phyloP scores from a whole-genome alignment of 495 filamentous ascomycete species.

The Hypoxylon subgilvum region DNA sequence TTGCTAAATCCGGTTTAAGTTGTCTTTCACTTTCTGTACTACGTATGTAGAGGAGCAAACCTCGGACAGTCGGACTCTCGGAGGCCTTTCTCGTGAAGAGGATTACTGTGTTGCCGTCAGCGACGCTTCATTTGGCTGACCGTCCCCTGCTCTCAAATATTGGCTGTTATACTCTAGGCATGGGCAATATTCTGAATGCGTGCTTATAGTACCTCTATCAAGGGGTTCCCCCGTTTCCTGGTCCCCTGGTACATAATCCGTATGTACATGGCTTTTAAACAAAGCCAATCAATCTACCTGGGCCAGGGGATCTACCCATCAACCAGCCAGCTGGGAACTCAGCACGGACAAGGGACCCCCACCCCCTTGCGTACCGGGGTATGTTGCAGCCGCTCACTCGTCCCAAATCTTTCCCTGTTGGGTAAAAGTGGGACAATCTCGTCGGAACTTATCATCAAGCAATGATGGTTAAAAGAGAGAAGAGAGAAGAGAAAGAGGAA shows the following conservation, averaged over 20 bases:
- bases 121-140: constrained; percentile 3
- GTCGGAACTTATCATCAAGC: neutral
- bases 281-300: constrained; percentile 29
- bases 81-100: too few relatives aligned
- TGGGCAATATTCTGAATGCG: constrained; percentile 1
- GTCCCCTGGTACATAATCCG: constrained; percentile 8
- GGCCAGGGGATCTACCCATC: constrained; percentile 37
- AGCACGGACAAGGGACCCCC: constrained; percentile 16
- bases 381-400: constrained; percentile 23
- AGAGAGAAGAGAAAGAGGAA: too few relatives aligned
- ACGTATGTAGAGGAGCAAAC: too few relatives aligned
- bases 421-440: constrained; percentile 18
- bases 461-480: too few relatives aligned
- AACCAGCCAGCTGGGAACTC: constrained; percentile 44
- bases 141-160: constrained; percentile 11
- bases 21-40: too few relatives aligned
- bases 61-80: too few relatives aligned
- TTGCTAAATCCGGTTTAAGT: constrained; percentile 6
- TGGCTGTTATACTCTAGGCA: neutral
- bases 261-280: too few relatives aligned
- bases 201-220: constrained; percentile 7
- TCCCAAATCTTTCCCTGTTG: constrained; percentile 14
- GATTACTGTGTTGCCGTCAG: too few relatives aligned
- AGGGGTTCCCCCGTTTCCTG: constrained; percentile 8
- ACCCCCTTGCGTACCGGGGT: constrained; percentile 9